A percentile compares a stretch with the other conserved stretches of the same genome.
These are phyloP conservation scores for Aspergillus flavus DNA, from an alignment of 2,329 filamentous ascomycete species.

Conservation along the genomic window DNA sequence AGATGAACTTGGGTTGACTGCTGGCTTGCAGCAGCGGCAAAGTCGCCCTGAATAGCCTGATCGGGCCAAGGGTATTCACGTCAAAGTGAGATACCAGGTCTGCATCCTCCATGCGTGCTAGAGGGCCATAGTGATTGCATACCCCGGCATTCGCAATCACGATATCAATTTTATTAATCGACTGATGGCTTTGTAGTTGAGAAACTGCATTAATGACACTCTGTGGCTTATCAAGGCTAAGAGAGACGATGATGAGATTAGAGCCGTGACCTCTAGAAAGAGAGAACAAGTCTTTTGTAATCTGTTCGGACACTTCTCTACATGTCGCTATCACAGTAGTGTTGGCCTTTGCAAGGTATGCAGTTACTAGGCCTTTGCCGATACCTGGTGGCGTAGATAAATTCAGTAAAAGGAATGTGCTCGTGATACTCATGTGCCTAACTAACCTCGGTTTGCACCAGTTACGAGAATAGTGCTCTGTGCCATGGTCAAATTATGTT, in stretches of 20 bases:
- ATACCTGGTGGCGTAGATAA: slow-evolving; percentile 5
- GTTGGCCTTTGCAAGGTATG: slow-evolving; percentile 3
- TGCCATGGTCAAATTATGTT: no score
- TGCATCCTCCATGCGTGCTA: slow-evolving; percentile 36
- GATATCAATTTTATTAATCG: slow-evolving; percentile 13
- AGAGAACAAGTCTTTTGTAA: not conserved
- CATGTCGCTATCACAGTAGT: slow-evolving; percentile 17
- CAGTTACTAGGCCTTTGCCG: slow-evolving; percentile 9
- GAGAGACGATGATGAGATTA: slow-evolving; percentile 3
- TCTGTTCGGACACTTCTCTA: not conserved
- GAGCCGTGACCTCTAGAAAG: slow-evolving; percentile 4
- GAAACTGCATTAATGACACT: not conserved
- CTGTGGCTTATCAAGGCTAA: not conserved
- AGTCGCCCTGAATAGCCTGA: slow-evolving; percentile 38
- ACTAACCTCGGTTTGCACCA: no score
- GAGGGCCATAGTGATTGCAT: slow-evolving; percentile 32
- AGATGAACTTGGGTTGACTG: slow-evolving; percentile 33
- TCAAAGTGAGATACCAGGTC: slow-evolving; percentile 44
- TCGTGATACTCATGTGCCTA: no score
- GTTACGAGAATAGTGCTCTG: no score
- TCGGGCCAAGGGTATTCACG: slow-evolving; percentile 43
- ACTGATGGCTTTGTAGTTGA: slow-evolving; percentile 8
- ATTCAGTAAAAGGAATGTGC: no score
- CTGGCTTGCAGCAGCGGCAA: slow-evolving; percentile 36
- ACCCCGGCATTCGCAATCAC: slow-evolving; percentile 52